These are phyloP conservation scores for Naganishia antarctica DNA, from an alignment of 768 basidiomycete genomes.

Conservation along the genomic window DNA sequence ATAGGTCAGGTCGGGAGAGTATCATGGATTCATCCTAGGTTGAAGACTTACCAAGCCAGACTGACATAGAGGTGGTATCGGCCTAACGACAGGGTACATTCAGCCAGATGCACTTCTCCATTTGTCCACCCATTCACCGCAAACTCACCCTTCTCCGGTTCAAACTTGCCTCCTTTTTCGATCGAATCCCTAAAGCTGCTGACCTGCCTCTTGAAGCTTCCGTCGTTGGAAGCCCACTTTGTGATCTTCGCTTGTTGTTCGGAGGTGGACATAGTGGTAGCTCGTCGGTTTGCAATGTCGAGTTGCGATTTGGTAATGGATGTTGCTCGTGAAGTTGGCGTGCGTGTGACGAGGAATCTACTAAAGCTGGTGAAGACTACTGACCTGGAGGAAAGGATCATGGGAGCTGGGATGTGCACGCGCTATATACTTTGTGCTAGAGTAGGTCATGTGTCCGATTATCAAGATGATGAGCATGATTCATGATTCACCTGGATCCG, in stretches of 20 bases:
- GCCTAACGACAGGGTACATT: constrained; percentile 53
- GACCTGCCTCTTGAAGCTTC: constrained; percentile 61
- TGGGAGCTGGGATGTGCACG: too few relatives aligned
- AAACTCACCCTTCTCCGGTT: constrained; percentile 69
- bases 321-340: background rate
- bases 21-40: constrained; percentile 4
- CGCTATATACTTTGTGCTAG: background rate
- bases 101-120: too few relatives aligned
- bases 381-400: background rate
- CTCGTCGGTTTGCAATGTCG: background rate
- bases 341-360: background rate
- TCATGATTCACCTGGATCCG: too few relatives aligned
- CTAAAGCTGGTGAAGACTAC: background rate
- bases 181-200: constrained; percentile 60
- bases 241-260: constrained; percentile 51
- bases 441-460: constrained; percentile 4
- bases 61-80: constrained; percentile 91
- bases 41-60: constrained; percentile 64
- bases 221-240: constrained; percentile 58
- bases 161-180: constrained; percentile 59
- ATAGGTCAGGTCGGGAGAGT: background rate
- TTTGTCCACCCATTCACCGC: too few relatives aligned
- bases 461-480: background rate
- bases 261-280: constrained; percentile 6
- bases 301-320: background rate